Conservation (phyloP, 208 protist species). For the Leishmania gerbilli region DNA sequence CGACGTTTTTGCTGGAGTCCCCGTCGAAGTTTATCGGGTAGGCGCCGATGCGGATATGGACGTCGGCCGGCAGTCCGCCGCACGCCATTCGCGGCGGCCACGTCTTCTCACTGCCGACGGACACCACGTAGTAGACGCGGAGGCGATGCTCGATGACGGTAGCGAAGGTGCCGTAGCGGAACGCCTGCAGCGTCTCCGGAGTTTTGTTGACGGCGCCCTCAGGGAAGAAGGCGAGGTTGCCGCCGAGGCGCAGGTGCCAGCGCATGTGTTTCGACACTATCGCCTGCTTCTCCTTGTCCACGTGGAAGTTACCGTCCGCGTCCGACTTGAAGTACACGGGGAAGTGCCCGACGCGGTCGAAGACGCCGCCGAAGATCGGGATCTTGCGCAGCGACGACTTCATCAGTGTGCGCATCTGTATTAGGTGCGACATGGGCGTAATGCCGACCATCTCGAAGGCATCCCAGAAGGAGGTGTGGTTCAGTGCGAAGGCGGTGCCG, state of each 20-base stretch:
- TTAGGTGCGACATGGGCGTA: slow-evolving; percentile 30
- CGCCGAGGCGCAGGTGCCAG: slow-evolving; percentile 36
- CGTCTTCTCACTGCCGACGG: slow-evolving; percentile 47
- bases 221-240: slow-evolving; percentile 56
- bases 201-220: slow-evolving; percentile 66
- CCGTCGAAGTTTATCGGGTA: slow-evolving; percentile 41
- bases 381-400: slow-evolving; percentile 53
- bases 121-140: slow-evolving; percentile 52
- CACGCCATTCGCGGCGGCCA: slow-evolving; percentile 41
- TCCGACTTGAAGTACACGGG: slow-evolving; percentile 81
- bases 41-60: slow-evolving; percentile 38
- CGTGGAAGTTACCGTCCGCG: slow-evolving; percentile 47
- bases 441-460: slow-evolving; percentile 34
- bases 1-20: slow-evolving; percentile 30
- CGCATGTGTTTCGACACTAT: slow-evolving; percentile 37
- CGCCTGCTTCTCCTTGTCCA: slow-evolving; percentile 65
- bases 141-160: slow-evolving; percentile 55
- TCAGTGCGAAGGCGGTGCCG: slow-evolving; percentile 44
- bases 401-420: slow-evolving; percentile 51
- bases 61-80: slow-evolving; percentile 51
- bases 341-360: slow-evolving; percentile 71
- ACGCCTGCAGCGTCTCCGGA: slow-evolving; percentile 42
- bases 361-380: slow-evolving; percentile 58
- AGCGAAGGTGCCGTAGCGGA: slow-evolving; percentile 64
- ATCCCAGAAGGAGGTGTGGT: slow-evolving; percentile 79